phyloP scores from a whole-genome alignment of 2,329 filamentous ascomycete genomes.

The Penicillium janthinellum region DNA sequence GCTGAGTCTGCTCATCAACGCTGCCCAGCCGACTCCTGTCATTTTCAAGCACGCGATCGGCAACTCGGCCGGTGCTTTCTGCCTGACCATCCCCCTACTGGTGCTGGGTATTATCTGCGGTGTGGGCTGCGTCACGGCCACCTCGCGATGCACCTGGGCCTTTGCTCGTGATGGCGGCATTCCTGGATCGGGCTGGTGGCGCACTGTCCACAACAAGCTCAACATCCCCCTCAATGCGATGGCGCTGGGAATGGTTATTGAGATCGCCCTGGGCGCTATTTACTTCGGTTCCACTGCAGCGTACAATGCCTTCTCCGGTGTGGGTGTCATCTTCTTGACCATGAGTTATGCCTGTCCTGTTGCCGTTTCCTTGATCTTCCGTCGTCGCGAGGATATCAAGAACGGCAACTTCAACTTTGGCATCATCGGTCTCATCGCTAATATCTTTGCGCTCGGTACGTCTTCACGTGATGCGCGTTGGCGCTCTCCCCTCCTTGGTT shows the following conservation, averaged over 20 bases:
- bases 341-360: constrained; percentile 70
- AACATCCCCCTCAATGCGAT: constrained; percentile 71
- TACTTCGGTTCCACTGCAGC: constrained; percentile 78
- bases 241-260: constrained; percentile 66
- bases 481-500: neutral
- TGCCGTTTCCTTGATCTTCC: constrained; percentile 60
- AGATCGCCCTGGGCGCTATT: constrained; percentile 71
- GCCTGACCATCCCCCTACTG: constrained; percentile 65
- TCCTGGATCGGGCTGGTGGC: constrained; percentile 67
- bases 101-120: constrained; percentile 74
- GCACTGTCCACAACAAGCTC: constrained; percentile 62
- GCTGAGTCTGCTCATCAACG: constrained; percentile 61
- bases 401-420: constrained; percentile 56
- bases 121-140: constrained; percentile 70
- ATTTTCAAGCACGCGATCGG: constrained; percentile 74
- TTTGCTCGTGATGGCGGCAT: constrained; percentile 74
- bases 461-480: constrained; percentile 15
- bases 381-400: constrained; percentile 61
- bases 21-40: constrained; percentile 71
- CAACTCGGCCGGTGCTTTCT: constrained; percentile 69
- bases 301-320: constrained; percentile 78
- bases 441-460: constrained; percentile 65
- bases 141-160: constrained; percentile 70
- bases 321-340: constrained; percentile 76
- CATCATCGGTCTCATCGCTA: constrained; percentile 61